Percentiles rank a stretch among this genome's conserved stretches.
phyloP scores from a whole-genome alignment of 805 yeast genomes.

The Wickerhamomyces canadensis region DNA sequence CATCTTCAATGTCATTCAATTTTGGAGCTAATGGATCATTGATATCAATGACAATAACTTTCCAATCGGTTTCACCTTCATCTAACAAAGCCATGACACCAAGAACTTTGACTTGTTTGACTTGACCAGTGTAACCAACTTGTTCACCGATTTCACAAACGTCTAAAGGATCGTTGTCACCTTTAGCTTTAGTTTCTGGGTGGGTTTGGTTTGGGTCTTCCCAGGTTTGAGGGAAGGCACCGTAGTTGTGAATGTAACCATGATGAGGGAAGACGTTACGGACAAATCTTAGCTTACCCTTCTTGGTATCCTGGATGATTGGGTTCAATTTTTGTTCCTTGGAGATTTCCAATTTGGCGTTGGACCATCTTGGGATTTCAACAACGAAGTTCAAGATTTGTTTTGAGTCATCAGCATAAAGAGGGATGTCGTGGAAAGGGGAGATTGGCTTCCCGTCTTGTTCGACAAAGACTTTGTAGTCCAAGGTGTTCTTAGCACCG shows the following conservation, averaged over 20 bases:
- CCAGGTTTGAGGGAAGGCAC: slow-evolving; percentile 94
- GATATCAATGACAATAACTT: slow-evolving; percentile 64
- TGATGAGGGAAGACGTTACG: slow-evolving; percentile 76
- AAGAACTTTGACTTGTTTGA: slow-evolving; percentile 60
- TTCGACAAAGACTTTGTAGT: slow-evolving; percentile 87
- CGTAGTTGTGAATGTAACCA: slow-evolving; percentile 84
- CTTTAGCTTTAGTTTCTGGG: slow-evolving; percentile 42
- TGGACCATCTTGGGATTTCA: slow-evolving; percentile 78
- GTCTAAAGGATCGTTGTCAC: slow-evolving; percentile 95
- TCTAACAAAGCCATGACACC: slow-evolving; percentile 78
- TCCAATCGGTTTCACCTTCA: slow-evolving; percentile 98
- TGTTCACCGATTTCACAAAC: slow-evolving; percentile 69
- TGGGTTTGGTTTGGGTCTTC: slow-evolving; percentile 73
- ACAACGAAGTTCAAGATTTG: slow-evolving; percentile 59
- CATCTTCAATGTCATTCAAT: slow-evolving; percentile 62
- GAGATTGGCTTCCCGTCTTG: slow-evolving; percentile 92
- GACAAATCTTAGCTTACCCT: slow-evolving; percentile 70
- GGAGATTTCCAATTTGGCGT: slow-evolving; percentile 77
- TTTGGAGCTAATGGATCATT: slow-evolving; percentile 59
- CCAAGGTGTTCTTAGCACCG: slow-evolving; percentile 94
- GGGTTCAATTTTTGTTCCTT: slow-evolving; percentile 61
- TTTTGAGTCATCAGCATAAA: slow-evolving; percentile 36
- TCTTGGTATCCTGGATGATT: slow-evolving; percentile 72
- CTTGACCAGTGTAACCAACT: slow-evolving; percentile 55
- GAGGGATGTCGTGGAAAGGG: slow-evolving; percentile 76